A percentile compares a stretch with the other conserved stretches of the same genome.
Evolutionary conservation across 495 filamentous ascomycete species (phyloP).

Genomic region (Penicillium cataractarum): DNA sequence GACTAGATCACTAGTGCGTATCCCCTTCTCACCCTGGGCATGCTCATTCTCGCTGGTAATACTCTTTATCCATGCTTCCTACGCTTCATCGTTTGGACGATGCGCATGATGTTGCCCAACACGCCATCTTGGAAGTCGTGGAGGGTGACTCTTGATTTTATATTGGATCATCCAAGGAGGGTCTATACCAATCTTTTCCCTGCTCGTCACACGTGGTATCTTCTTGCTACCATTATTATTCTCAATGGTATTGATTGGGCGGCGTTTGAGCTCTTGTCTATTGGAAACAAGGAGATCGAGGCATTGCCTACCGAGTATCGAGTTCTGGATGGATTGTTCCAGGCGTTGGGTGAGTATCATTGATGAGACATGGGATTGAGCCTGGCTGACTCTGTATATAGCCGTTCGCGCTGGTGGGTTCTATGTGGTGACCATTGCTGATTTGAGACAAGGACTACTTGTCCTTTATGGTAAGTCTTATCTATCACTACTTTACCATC

Average conservation of each 20-base stretch:
- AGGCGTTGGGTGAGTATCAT: slow-evolving; percentile 58
- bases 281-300: slow-evolving; percentile 68
- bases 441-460: slow-evolving; percentile 71
- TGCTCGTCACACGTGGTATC: slow-evolving; percentile 76
- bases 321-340: slow-evolving; percentile 79
- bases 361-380: not conserved
- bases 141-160: slow-evolving; percentile 73
- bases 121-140: slow-evolving; percentile 46
- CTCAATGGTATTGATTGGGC: slow-evolving; percentile 84
- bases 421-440: slow-evolving; percentile 74
- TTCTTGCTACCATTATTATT: slow-evolving; percentile 69
- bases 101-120: slow-evolving; percentile 52
- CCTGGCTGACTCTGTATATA: slow-evolving; percentile 19
- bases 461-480: slow-evolving; percentile 62
- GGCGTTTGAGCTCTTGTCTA: slow-evolving; percentile 77
- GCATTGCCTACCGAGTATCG: slow-evolving; percentile 59
- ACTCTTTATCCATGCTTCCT: slow-evolving; percentile 80
- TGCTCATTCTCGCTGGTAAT: slow-evolving; percentile 84
- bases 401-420: slow-evolving; percentile 85
- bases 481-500: not conserved
- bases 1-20: slow-evolving; percentile 47
- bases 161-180: slow-evolving; percentile 77
- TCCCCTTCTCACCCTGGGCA: slow-evolving; percentile 72
- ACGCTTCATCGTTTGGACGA: slow-evolving; percentile 72
- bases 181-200: slow-evolving; percentile 85